Percentiles rank a stretch among this genome's conserved stretches.
phyloP scores from a whole-genome alignment of 2,329 filamentous ascomycete genomes.

The Zasmidium cellare region DNA sequence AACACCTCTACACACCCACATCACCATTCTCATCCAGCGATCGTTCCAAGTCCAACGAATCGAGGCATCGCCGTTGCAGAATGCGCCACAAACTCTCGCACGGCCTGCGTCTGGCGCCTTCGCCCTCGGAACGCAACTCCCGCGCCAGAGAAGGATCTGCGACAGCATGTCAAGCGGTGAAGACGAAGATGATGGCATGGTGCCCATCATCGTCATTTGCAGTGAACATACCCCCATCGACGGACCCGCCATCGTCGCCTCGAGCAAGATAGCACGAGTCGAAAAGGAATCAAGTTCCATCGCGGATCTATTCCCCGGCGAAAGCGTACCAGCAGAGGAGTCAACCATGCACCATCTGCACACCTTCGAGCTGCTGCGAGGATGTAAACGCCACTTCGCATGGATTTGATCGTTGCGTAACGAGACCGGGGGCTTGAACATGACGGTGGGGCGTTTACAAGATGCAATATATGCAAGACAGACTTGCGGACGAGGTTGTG shows the following conservation, averaged over 20 bases:
- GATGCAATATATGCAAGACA: neutral
- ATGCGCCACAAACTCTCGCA: slow-evolving; percentile 9
- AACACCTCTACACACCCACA: no score
- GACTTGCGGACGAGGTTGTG: neutral
- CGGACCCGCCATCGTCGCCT: neutral
- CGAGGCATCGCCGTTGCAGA: neutral
- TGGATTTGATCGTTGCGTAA: neutral
- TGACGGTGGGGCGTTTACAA: neutral
- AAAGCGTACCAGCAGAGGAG: neutral
- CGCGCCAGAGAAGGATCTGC: neutral
- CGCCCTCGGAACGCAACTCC: neutral
- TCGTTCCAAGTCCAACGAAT: neutral
- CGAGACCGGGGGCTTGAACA: neutral
- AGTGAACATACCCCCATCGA: neutral
- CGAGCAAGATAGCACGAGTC: neutral
- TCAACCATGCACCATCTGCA: neutral
- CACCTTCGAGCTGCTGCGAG: neutral
- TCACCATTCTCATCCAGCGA: neutral
- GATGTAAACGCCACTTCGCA: neutral
- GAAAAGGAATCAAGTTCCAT: neutral
- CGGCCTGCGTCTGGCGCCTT: slow-evolving; percentile 3
- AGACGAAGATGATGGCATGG: neutral
- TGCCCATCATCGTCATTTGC: neutral
- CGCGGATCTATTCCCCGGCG: neutral
- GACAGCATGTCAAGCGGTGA: slow-evolving; percentile 1